phyloP scores from a whole-genome alignment of 306 rosid genomes.

The Arachis hypogaea region DNA sequence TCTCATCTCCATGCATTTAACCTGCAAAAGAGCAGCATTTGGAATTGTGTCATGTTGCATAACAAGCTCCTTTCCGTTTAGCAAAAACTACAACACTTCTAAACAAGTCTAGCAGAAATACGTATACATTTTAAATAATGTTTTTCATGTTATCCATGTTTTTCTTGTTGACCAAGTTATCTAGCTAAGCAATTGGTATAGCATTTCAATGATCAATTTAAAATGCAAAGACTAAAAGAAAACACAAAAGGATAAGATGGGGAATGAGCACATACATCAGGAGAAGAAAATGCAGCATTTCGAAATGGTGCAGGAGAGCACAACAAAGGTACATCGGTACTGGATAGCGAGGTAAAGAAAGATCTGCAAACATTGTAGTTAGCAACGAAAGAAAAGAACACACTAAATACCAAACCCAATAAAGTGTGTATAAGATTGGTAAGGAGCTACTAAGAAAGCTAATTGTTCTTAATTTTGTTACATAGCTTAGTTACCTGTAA shows the following conservation, averaged over 20 bases:
- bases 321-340: constrained; percentile 79
- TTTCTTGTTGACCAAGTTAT: background rate
- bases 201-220: constrained; percentile 29
- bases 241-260: background rate
- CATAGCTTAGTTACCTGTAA: constrained; percentile 62
- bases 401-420: background rate
- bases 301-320: constrained; percentile 84
- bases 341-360: constrained; percentile 65
- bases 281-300: constrained; percentile 82
- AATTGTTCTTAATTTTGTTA: background rate
- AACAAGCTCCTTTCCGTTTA: no score
- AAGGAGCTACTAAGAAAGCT: constrained; percentile 25
- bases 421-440: constrained; percentile 1
- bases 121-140: no score
- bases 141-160: no score
- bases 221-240: constrained; percentile 17
- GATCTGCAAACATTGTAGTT: constrained; percentile 54
- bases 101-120: background rate
- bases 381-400: constrained; percentile 24
- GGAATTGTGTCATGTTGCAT: background rate
- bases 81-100: background rate
- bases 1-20: constrained; percentile 66
- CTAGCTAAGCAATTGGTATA: constrained; percentile 14
- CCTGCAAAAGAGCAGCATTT: constrained; percentile 38
- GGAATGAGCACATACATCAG: constrained; percentile 59